These are phyloP conservation scores for Zygosaccharomyces kombuchaensis DNA, from an alignment of 805 yeast genomes.

Conservation along the genomic window DNA sequence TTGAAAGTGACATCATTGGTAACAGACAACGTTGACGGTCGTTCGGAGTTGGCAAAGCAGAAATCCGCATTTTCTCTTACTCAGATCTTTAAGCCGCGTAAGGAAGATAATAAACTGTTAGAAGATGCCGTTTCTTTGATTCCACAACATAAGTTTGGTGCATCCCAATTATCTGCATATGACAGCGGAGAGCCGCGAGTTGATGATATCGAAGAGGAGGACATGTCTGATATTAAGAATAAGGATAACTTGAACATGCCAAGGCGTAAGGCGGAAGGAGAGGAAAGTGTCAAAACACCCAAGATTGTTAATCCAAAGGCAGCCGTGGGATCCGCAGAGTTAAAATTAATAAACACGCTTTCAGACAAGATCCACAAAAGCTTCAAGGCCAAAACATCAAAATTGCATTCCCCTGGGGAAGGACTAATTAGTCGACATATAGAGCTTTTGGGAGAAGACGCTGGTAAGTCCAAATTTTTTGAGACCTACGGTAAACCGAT, in stretches of 20 bases:
- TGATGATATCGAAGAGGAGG: constrained; percentile 11
- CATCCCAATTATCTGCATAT: not conserved
- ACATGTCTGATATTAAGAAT: constrained; percentile 7
- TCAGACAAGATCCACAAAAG: constrained; percentile 45
- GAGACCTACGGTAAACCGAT: constrained; percentile 49
- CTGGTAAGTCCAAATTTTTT: constrained; percentile 28
- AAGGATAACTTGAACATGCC: not conserved
- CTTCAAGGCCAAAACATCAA: constrained; percentile 30
- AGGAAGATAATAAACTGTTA: constrained; percentile 19
- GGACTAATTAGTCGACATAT: not conserved
- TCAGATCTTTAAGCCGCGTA: constrained; percentile 24
- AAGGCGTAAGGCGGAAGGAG: not conserved
- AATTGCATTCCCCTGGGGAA: constrained; percentile 13
- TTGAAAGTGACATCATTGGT: constrained; percentile 22
- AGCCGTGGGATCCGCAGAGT: constrained; percentile 49
- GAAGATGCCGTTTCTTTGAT: constrained; percentile 24
- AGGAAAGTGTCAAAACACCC: constrained; percentile 19
- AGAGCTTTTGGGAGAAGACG: constrained; percentile 7
- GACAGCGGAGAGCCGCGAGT: constrained; percentile 3
- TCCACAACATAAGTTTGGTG: constrained; percentile 14
- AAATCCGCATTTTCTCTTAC: constrained; percentile 22
- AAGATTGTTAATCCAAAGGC: constrained; percentile 32
- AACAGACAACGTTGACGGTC: constrained; percentile 15
- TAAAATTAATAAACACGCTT: constrained; percentile 45
- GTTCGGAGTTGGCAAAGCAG: constrained; percentile 12